Base-by-base conservation (phyloP, 2,329 filamentous ascomycete genomes). In the Aspergillus sojae region DNA sequence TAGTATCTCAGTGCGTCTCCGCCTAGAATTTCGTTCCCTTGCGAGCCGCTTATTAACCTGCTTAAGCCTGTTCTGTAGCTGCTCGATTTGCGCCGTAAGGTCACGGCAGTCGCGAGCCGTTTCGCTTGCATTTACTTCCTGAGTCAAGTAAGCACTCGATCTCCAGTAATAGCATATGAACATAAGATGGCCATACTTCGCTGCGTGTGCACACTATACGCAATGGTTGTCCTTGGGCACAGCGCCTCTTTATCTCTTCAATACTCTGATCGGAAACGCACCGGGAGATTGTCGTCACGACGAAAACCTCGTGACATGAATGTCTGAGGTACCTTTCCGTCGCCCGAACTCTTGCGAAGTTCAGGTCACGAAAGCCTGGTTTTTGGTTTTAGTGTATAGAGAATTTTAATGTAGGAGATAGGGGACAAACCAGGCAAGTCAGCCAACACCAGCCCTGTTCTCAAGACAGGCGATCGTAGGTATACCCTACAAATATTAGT, bases 401-500 rank as follows among this genome's bases (percentile, higher is more conserved):
- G n/a, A n/a, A n/a, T n/a, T n/a, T n/a, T n/a, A n/a, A n/a, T n/a
- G n/a, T n/a, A n/a, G n/a, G n/a, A n/a, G n/a, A n/a, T n/a, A n/a
- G 26, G 26, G 7, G 26, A 41, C 48, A 23, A 57, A 71, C 70
- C 70, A 5, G 70, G 70, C 23, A 70, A 32, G 41, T 72, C 71
- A 3, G 70, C 66, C 28, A 72, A 16, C 0, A 72, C 62, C 36
- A 72, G 34, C 1, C 71, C 71, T 4, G 63, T 69, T 5, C 55
- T 58, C 45, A 72, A 45, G 34, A 72, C 61, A 2, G 65, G 64
- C 2, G 67, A 65, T 5, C 58, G 39, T 12, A 72, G 32, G 59
- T 71, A 71, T 10, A 71, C 69, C 55, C 70, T 72, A 19, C 7
- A n/a, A n/a, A n/a, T n/a, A n/a, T n/a, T n/a, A n/a, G n/a, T n/a